A percentile compares a stretch with the other conserved stretches of the same genome.
Conservation (phyloP, 495 filamentous ascomycete genomes). For the Penicillium pancosmium region DNA sequence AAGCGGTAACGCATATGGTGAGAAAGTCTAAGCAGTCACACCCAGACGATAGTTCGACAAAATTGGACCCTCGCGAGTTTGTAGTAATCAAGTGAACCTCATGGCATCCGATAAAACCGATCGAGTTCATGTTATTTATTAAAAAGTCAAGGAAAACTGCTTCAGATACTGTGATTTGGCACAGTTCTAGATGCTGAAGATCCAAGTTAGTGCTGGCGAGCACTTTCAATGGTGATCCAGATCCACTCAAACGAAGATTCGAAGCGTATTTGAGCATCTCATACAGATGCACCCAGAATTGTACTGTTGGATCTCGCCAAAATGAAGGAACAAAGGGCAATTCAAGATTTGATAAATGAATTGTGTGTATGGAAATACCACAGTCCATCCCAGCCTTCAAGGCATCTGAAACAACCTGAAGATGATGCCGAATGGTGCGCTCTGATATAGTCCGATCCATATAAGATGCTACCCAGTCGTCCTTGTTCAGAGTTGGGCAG, state of each 20-base stretch:
- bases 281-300: not conserved
- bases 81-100: not conserved
- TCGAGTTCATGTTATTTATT: not conserved
- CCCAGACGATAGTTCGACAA: not conserved
- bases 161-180: not conserved
- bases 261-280: not conserved
- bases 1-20: not conserved
- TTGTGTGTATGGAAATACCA: not conserved
- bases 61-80: not conserved
- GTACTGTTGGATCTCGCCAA: not conserved
- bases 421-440: not conserved
- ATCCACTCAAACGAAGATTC: not conserved
- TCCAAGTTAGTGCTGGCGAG: not conserved
- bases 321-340: not conserved
- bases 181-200: not conserved
- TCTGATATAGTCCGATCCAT: not conserved
- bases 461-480: not conserved
- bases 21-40: not conserved
- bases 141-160: not conserved
- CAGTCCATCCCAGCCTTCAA: not conserved
- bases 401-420: not conserved
- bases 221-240: not conserved
- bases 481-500: not conserved
- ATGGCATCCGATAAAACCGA: not conserved
- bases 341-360: not conserved